Evolutionary conservation across 345 rosid genomes (phyloP).

Genomic region (Salix suchowensis): DNA sequence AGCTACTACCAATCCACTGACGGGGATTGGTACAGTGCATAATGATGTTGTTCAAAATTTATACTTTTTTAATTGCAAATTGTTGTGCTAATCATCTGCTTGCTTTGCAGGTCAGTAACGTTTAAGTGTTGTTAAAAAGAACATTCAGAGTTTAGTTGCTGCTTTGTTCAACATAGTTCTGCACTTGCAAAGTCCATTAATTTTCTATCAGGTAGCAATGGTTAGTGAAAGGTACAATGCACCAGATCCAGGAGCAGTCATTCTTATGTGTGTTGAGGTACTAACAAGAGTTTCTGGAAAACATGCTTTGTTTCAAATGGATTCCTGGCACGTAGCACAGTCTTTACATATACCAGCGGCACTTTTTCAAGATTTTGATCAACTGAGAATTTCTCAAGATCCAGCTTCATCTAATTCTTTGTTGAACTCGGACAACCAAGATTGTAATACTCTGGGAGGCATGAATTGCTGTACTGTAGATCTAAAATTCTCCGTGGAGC

Average conservation of each 20-base stretch:
- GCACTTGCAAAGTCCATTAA: constrained; percentile 70
- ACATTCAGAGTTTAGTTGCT: constrained; percentile 59
- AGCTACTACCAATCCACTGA: neutral
- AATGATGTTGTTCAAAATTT: neutral
- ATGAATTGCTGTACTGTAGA: constrained; percentile 32
- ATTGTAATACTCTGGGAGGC: constrained; percentile 20
- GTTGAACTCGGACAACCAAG: constrained; percentile 21
- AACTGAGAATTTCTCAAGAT: constrained; percentile 29
- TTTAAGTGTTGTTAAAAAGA: constrained; percentile 54
- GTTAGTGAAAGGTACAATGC: constrained; percentile 22
- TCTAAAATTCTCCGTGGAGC: constrained; percentile 45
- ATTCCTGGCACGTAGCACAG: constrained; percentile 71
- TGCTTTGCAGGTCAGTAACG: constrained; percentile 60
- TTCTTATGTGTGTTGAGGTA: constrained; percentile 87
- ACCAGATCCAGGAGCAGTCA: constrained; percentile 80
- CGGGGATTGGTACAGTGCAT: neutral
- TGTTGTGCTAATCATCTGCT: constrained; percentile 23
- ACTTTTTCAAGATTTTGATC: constrained; percentile 51
- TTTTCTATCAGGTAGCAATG: constrained; percentile 38
- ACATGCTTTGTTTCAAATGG: constrained; percentile 57
- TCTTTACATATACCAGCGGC: constrained; percentile 63
- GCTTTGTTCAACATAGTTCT: constrained; percentile 65
- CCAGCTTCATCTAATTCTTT: constrained; percentile 20
- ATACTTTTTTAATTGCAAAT: neutral
- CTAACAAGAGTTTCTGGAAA: constrained; percentile 75